Base-by-base conservation (phyloP, 371 early-diverging fungal species). In the Mortierella sp. region DNA sequence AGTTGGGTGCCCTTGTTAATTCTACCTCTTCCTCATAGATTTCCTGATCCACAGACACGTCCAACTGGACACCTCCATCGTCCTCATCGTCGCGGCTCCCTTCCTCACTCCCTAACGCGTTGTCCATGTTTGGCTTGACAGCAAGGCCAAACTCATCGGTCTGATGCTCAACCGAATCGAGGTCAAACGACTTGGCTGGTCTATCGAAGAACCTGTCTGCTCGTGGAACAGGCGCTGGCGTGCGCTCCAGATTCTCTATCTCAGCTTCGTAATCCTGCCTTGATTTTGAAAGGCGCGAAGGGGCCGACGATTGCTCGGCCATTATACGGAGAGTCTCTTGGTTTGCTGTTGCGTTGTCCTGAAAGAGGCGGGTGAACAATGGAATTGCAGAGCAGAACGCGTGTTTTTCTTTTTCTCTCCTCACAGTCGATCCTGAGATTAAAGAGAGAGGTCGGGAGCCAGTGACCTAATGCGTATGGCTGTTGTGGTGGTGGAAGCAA, bases 211-310 rank as follows among this genome's bases (percentile, higher is more conserved):
- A 58, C 23, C 39, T 39, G 7, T 58, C 53, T 4, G 59, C 54
- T 11, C 31, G 55, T 24, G 48, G 59, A 6, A 58, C 67, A 8
- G 55, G 41, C 3, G 51, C 54, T 9, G 67, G 54, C 3, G 52
- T 21, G 14, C 54, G 59, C 34, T 52, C 23, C 4, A 53, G n/a
- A 17, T 26, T 43, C 37, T 53, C 56, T 28, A 23, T 23, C 19
- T 43, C 50, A 19, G 49, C 54, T 9, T 66, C 31, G 9, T 21
- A 26, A 43, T 39, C 26, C 14, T 23, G 17, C 23, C 34, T 47
- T 23, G 60, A 49, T 31, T 54, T 54, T 14, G 56, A 28, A 42
- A 49, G 55, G 48, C 61, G 68, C 50, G 68, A 55, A 28, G 30
- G 41, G 23, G 50, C 50, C 6, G 9, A 6, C 19, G 44, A 8